These are phyloP conservation scores for Hyparrhenia diplandra DNA, from an alignment of 176 grass and related monocot species.

Conservation along the genomic window DNA sequence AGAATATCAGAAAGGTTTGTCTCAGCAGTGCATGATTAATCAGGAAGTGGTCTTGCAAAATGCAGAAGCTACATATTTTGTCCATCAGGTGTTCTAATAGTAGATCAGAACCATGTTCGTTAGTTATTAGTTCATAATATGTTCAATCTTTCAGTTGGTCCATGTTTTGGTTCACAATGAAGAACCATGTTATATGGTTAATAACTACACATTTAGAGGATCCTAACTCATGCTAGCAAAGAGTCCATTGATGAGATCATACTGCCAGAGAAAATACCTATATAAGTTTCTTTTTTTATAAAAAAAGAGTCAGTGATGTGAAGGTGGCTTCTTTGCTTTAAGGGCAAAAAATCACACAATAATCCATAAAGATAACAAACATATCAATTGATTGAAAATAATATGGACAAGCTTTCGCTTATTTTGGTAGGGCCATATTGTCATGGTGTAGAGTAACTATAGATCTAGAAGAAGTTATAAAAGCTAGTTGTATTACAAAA, in stretches of 20 bases:
- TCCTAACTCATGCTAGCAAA: not conserved
- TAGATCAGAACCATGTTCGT: not conserved
- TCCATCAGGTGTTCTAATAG: not conserved
- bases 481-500: not conserved
- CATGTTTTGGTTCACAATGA: not conserved
- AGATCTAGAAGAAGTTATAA: not conserved
- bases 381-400: not conserved
- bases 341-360: not conserved
- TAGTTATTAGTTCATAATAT: not conserved
- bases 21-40: not conserved
- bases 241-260: not conserved
- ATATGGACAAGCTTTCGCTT: not conserved
- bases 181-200: not conserved
- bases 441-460: not conserved
- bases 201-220: not conserved
- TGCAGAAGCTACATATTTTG: not conserved
- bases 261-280: not conserved
- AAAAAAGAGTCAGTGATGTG: not conserved
- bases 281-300: not conserved
- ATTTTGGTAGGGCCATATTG: not conserved
- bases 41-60: constrained; percentile 13
- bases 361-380: not conserved
- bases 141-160: not conserved
- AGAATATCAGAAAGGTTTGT: not conserved
- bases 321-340: not conserved